A percentile compares a stretch with the other conserved stretches of the same genome.
phyloP scores from a whole-genome alignment of 2,329 filamentous ascomycete genomes.

The Rugonectria rugulosa region DNA sequence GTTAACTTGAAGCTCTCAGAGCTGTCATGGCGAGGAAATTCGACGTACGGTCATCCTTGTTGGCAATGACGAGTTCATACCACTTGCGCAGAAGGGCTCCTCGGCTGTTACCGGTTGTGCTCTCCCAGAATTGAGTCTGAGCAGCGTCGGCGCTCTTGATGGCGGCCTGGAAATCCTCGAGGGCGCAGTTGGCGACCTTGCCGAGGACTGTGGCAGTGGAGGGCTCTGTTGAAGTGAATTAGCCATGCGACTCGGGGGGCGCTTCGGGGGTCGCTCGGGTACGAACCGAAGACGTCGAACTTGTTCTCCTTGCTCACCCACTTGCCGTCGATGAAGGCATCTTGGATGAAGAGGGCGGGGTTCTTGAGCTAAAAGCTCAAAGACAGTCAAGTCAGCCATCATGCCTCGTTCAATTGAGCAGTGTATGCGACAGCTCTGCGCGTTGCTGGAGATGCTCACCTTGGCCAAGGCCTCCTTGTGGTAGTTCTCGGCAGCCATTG shows the following conservation, averaged over 20 bases:
- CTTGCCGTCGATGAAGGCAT: conserved; percentile 39
- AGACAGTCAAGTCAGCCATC: conserved; percentile 21
- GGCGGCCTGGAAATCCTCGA: conserved; percentile 38
- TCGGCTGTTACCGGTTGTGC: conserved; percentile 38
- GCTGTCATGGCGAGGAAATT: background rate
- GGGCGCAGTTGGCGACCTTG: conserved; percentile 37
- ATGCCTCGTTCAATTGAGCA: background rate
- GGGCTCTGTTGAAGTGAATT: conserved; percentile 27
- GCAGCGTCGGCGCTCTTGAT: conserved; percentile 38
- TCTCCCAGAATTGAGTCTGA: conserved; percentile 37
- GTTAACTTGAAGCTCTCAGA: background rate
- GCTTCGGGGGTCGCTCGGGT: background rate
- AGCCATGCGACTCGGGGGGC: background rate
- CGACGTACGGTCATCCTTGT: conserved; percentile 38
- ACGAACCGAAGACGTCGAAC: conserved; percentile 40
- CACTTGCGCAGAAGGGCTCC: conserved; percentile 39
- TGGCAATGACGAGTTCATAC: conserved; percentile 38
- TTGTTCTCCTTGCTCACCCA: conserved; percentile 41
- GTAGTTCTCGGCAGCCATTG: conserved; percentile 38
- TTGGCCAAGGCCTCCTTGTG: conserved; percentile 39
- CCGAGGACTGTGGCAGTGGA: conserved; percentile 39
- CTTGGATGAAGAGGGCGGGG: conserved; percentile 39
- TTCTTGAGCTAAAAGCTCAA: conserved; percentile 34
- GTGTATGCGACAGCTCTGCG: background rate
- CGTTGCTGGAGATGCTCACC: conserved; percentile 21